Evolutionary conservation across 1,284 basidiomycete genomes (phyloP), one percentile per base, ranked within the genome.

Genomic region (Waitea zeae): DNA sequence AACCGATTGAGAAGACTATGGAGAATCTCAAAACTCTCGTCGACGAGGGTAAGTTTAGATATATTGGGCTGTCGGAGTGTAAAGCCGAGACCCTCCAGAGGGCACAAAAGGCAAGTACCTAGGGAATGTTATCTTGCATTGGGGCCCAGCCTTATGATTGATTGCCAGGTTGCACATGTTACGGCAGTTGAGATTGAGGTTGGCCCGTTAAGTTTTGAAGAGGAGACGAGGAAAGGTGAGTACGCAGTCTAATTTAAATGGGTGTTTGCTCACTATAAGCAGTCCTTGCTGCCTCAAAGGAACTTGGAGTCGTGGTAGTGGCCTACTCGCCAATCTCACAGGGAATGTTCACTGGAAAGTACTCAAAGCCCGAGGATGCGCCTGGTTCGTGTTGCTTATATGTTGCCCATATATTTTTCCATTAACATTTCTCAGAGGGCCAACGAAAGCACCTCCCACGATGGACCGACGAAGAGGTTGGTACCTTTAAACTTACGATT

Each of bases 311-410:
- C 26, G 54, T 70, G 11, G 56, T 77, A 22, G 49, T 62, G 7
- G 68, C 62, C 14, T 78, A 78, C 46, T 64, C 61, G 45, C 70
- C 71, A 0, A 57, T 74, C 4, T 70, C 67, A 1, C 52, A 58
- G 17, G 74, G 74, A 1, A 61, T 75, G 46, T 50, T 76, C 20
- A 62, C 64, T 3, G 68, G 70, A 2, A 45, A 47, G 20, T 61
- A 64, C 47, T 63, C 59, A 47, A 53, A 46, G 5, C 44, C 51
- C 17, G 52, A 59, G 26, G 71, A 77, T 40, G 42, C 77, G 22
- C n/a, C n/a, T n/a, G n/a, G n/a, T n/a, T n/a, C n/a, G n/a, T n/a
- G n/a, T n/a, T n/a, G n/a, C n/a, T n/a, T n/a, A n/a, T n/a, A n/a
- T n/a, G n/a, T n/a, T n/a, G n/a, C n/a, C n/a, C n/a, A n/a, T n/a